Evolutionary conservation across 1,284 basidiomycete genomes (phyloP), one percentile per base, ranked within the genome.

Genomic region (Flammula alnicola): DNA sequence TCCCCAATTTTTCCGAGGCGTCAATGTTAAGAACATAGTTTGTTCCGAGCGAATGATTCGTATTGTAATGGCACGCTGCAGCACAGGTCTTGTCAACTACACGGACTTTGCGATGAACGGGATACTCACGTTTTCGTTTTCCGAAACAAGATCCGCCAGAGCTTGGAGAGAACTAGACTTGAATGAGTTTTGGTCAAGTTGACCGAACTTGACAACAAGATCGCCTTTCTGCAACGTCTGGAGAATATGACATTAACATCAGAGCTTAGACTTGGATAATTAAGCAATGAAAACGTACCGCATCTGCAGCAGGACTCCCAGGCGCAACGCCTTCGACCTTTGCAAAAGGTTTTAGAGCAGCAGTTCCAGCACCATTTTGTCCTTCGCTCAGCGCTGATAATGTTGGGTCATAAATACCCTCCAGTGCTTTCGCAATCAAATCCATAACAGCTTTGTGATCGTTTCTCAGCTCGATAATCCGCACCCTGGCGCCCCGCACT

Each of bases 291-390:
- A 26, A 22, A 17, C 87, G 58, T 66, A 94, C 93, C 32, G 91
- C 86, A 59, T 84, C 75, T 9, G 83, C 80, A 17, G 92, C 91
- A 6, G 91, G 93, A 68, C 91, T 91, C 4, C 73, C 76, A 0
- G 86, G 84, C 0, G 88, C 84, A 12, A 95, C 86, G 4, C 77
- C 81, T 58, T 93, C 84, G 6, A 95, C 89, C 60, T 74, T 84
- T 0, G 92, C 92, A 63, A 95, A 90, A 1, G 88, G 81, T 23
- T 66, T 69, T 40, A 59, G 52, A 33, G 56, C 44, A 25, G 52
- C 55, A 25, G 44, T 47, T 31, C 49, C 54, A 5, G 56, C 14
- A 3, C 2, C 2, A 3, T 12, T 14, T 35, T 51, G n/a, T n/a
- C n/a, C 45, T 14, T 60, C 19, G 6, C 10, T 16, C 16, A n/a